Evolutionary conservation across 2,329 filamentous ascomycete genomes (phyloP), one percentile per base, ranked within the genome.

Genomic region (Amauroascus niger): DNA sequence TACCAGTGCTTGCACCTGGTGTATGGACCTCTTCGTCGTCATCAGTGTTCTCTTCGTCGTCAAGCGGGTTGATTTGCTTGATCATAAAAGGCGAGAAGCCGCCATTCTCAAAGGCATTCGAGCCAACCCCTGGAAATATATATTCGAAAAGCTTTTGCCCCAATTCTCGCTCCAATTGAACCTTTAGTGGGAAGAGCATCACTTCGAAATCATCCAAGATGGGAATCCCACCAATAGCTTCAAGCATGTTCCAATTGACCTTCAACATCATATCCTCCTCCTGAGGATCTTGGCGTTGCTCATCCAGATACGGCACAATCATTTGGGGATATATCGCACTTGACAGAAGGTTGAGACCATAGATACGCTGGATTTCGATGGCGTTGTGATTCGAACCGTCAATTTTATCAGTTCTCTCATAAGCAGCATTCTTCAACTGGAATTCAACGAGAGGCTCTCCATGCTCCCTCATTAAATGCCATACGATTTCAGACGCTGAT

Each of bases 161-260:
- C 47, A 95, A 84, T 62, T 97, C 90, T 33, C 84, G 85, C 69
- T 98, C 93, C 33, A 98, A 76, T 67, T 98, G 93, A 20, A 98
- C 83, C 69, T 89, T 94, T 67, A 98, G 80, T 0, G 93, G 94
- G 67, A 94, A 90, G 18, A 98, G 74, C 53, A 90, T 88, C 53
- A 98, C 87, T 68, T 97, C 90, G 64, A 98, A 98, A 63, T 94
- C 87, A 62, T 97, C 91, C 76, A 98, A 88, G 30, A 98, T 90
- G 0, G 91, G 88, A 57, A 98, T 98, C 47, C 93, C 93, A 35
- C 91, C 93, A 67, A 98, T 96, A 6, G 93, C 90, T 71, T 98
- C 93, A 3, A 98, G 78, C 88, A 96, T 96, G 66, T 96, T 84
- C 88, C 94, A 98, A 66, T 95, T 93, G 11, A 99, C 87, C 32